phyloP scores from a whole-genome alignment of 78 protist genomes.

The Diacronema lutheri region DNA sequence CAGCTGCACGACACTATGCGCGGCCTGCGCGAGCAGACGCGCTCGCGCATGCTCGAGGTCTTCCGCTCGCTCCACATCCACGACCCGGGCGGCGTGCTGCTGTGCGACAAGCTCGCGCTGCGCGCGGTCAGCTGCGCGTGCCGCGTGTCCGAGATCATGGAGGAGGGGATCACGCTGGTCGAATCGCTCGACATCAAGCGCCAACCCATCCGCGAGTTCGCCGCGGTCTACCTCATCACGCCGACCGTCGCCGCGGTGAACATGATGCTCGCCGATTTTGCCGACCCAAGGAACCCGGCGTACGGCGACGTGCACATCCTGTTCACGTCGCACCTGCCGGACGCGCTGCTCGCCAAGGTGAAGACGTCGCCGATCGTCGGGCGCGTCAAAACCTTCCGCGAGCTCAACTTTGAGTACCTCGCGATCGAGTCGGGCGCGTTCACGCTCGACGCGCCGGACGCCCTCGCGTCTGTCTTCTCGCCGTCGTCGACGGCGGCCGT shows the following conservation, averaged over 20 bases:
- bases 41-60: no score
- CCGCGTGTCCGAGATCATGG: background rate
- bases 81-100: background rate
- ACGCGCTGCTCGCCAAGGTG: constrained; percentile 8
- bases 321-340: constrained; percentile 37
- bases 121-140: background rate
- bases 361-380: background rate
- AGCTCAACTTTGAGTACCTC: constrained; percentile 64
- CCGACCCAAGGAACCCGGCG: constrained; percentile 34
- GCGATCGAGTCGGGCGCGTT: background rate
- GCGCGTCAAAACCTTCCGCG: constrained; percentile 55
- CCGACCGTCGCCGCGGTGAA: constrained; percentile 61
- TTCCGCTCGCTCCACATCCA: no score
- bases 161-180: constrained; percentile 27
- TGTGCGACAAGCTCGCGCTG: background rate
- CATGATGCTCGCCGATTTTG: constrained; percentile 56
- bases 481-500: background rate
- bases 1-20: no score
- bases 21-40: no score
- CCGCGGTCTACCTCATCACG: constrained; percentile 66
- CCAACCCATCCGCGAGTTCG: constrained; percentile 53
- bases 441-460: background rate
- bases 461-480: constrained; percentile 40
- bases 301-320: constrained; percentile 55
- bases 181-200: constrained; percentile 58